Percentiles rank a stretch among this genome's conserved stretches.
These are phyloP conservation scores for Cydonia oblonga DNA, from an alignment of 331 rosid species.

Conservation along the genomic window DNA sequence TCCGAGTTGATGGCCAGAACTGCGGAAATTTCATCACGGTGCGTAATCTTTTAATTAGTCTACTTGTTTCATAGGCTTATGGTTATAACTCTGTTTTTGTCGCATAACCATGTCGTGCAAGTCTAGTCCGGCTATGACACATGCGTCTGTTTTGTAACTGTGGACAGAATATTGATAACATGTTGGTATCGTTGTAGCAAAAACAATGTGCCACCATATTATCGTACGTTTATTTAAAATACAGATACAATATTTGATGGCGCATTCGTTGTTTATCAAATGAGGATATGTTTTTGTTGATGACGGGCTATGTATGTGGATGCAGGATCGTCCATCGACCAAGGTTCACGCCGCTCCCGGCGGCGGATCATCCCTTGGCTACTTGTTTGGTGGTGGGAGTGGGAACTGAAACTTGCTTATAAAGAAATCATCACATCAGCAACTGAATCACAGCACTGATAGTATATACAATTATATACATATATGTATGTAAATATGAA, in stretches of 20 bases:
- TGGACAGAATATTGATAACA: background rate
- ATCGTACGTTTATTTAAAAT: no score
- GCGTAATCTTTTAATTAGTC: background rate
- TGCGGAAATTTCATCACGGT: constrained; percentile 51
- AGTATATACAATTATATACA: background rate
- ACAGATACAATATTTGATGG: no score
- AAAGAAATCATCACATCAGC: background rate
- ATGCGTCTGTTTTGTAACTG: background rate
- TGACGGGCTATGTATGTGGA: background rate
- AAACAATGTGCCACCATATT: background rate
- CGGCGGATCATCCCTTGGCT: constrained; percentile 51
- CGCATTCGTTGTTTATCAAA: no score
- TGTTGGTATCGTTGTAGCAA: background rate
- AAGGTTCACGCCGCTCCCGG: constrained; percentile 51
- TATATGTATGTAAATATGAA: background rate
- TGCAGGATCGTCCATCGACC: constrained; percentile 52
- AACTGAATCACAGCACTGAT: background rate
- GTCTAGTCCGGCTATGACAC: background rate
- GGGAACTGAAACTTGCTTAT: constrained; percentile 13
- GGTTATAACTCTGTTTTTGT: background rate
- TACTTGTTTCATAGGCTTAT: background rate
- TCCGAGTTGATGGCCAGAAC: constrained; percentile 41
- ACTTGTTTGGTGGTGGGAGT: constrained; percentile 37
- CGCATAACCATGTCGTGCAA: background rate
- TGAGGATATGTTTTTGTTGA: no score